Evolutionary conservation across 1,284 basidiomycete genomes (phyloP).

Genomic region (Thelephora terrestris): DNA sequence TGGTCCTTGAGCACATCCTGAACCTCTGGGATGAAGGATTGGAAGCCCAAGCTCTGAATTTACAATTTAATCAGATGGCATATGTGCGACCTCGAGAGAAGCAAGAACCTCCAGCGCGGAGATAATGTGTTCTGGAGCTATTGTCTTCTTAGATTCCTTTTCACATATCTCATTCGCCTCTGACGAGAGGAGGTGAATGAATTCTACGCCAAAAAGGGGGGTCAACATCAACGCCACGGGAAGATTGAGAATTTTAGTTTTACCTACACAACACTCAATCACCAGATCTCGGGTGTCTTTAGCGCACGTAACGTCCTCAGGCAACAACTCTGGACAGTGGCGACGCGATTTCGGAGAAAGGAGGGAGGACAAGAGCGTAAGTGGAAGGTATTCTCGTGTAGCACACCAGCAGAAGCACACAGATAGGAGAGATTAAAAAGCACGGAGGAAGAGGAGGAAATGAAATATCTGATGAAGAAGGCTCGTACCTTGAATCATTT

Average conservation of each 20-base stretch:
- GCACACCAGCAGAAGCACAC: no score
- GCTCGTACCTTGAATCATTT: constrained; percentile 83
- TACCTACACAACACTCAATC: constrained; percentile 97
- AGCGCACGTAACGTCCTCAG: constrained; percentile 82
- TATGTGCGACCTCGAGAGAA: not conserved
- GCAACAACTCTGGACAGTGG: constrained; percentile 67
- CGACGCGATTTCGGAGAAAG: not conserved
- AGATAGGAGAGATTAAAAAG: no score
- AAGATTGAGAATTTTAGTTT: constrained; percentile 19
- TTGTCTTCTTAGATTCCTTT: constrained; percentile 98
- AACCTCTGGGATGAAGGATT: constrained; percentile 79
- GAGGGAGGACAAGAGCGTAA: constrained; percentile 3
- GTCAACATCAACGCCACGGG: constrained; percentile 8
- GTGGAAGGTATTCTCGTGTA: not conserved
- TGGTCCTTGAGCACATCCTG: constrained; percentile 91
- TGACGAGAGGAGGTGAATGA: constrained; percentile 95
- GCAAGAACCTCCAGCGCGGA: constrained; percentile 76
- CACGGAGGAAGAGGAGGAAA: not conserved
- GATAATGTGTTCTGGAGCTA: constrained; percentile 96
- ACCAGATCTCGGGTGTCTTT: constrained; percentile 96
- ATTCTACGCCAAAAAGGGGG: constrained; percentile 54
- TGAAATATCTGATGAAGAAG: constrained; percentile 2
- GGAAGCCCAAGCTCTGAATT: constrained; percentile 76
- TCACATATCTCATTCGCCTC: constrained; percentile 99
- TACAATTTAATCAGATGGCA: constrained; percentile 7